Percentiles rank a stretch among this genome's conserved stretches.
Evolutionary conservation across 1,284 basidiomycete genomes (phyloP).

Genomic region (Volvariella surrecta): DNA sequence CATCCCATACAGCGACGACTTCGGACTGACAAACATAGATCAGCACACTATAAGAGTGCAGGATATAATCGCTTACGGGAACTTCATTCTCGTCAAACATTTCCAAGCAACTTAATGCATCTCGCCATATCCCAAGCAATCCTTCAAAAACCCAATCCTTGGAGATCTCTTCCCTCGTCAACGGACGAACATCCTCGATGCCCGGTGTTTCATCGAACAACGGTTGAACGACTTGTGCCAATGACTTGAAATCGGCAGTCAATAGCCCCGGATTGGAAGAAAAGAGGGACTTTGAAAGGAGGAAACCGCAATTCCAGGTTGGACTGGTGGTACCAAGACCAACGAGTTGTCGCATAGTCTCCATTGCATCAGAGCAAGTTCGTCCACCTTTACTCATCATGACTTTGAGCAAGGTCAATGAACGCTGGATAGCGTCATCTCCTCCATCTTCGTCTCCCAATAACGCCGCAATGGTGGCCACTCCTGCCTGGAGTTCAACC

Average conservation of each 20-base stretch:
- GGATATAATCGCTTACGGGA: conserved; percentile 17
- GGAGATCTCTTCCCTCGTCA: conserved; percentile 50
- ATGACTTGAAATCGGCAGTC: conserved; percentile 41
- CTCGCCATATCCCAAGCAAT: conserved; percentile 49
- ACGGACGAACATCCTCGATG: conserved; percentile 39
- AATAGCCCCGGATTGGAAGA: conserved; percentile 52
- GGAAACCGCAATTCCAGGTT: conserved; percentile 36
- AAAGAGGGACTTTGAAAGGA: conserved; percentile 50
- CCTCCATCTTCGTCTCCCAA: conserved; percentile 30
- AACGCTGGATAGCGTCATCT: conserved; percentile 31
- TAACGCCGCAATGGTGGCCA: conserved; percentile 44
- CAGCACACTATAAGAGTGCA: background rate
- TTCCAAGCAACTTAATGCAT: conserved; percentile 33
- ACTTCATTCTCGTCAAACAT: conserved; percentile 24
- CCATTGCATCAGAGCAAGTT: conserved; percentile 44
- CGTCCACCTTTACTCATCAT: conserved; percentile 49
- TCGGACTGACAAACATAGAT: conserved; percentile 13
- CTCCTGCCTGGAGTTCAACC: conserved; percentile 54
- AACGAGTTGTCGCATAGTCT: conserved; percentile 41
- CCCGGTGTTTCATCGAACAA: conserved; percentile 44
- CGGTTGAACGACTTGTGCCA: conserved; percentile 37
- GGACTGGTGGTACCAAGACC: conserved; percentile 16
- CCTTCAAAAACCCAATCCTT: conserved; percentile 43
- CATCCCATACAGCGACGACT: conserved; percentile 25
- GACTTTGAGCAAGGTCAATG: conserved; percentile 35